These are phyloP conservation scores for Geotrichum phurueaensis DNA, from an alignment of 1,139 yeast genomes.

Conservation along the genomic window DNA sequence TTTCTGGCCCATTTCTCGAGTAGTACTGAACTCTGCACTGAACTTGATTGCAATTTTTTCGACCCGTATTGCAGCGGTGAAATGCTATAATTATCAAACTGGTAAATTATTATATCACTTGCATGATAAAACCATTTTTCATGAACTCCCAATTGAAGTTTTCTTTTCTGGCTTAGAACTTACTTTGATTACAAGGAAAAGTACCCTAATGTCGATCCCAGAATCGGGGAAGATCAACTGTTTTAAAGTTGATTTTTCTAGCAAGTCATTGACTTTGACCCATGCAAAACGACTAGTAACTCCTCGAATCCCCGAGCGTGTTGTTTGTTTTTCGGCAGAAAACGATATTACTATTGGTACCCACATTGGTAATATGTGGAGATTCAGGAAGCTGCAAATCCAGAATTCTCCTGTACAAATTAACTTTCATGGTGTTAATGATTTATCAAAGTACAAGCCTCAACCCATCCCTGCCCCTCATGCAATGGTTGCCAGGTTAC, in stretches of 20 bases:
- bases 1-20: constrained; percentile 64
- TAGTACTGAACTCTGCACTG: constrained; percentile 57
- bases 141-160: constrained; percentile 20
- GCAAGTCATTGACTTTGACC: constrained; percentile 32
- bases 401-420: constrained; percentile 33
- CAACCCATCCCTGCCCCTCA: constrained; percentile 19
- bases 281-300: constrained; percentile 55
- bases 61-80: constrained; percentile 19
- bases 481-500: constrained; percentile 17
- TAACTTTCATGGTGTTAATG: constrained; percentile 16
- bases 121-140: constrained; percentile 16
- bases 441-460: constrained; percentile 18
- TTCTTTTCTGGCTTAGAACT: constrained; percentile 25
- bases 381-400: constrained; percentile 45
- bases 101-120: constrained; percentile 16
- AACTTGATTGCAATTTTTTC: constrained; percentile 55
- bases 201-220: constrained; percentile 22
- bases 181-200: constrained; percentile 22
- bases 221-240: constrained; percentile 19
- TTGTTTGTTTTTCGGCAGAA: constrained; percentile 50
- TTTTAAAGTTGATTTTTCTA: constrained; percentile 14
- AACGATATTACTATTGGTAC: constrained; percentile 58
- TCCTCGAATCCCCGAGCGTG: constrained; percentile 69
- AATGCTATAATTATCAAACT: constrained; percentile 22
- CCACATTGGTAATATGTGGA: constrained; percentile 63